Evolutionary conservation across 1,139 yeast genomes (phyloP).

Genomic region (Pichia sp.): DNA sequence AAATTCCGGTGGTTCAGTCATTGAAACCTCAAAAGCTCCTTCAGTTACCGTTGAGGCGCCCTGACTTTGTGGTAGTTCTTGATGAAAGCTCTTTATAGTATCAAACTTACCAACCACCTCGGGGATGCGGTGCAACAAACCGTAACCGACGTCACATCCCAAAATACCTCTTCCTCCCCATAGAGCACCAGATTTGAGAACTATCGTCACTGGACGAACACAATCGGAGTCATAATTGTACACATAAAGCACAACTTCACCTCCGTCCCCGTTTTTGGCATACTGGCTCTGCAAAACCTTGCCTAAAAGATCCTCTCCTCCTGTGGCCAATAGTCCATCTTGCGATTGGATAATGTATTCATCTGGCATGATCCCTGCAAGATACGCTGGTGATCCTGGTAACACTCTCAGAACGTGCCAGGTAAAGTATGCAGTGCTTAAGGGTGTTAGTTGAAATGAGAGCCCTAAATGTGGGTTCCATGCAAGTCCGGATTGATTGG

Average conservation of each 20-base stretch:
- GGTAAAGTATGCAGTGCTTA: constrained; percentile 70
- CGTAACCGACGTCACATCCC: constrained; percentile 96
- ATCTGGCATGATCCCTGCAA: constrained; percentile 76
- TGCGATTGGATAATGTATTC: constrained; percentile 84
- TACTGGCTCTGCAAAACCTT: constrained; percentile 59
- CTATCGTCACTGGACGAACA: constrained; percentile 78
- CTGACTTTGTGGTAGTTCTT: constrained; percentile 1
- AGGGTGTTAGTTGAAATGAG: constrained; percentile 69
- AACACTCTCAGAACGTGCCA: constrained; percentile 81
- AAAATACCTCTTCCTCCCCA: constrained; percentile 72
- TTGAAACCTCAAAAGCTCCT: constrained; percentile 4
- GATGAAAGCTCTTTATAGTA: constrained; percentile 3
- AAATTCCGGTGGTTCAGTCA: constrained; percentile 13
- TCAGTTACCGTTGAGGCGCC: neutral
- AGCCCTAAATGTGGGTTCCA: constrained; percentile 43
- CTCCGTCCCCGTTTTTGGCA: constrained; percentile 30
- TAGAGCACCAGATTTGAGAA: constrained; percentile 38
- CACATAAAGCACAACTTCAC: constrained; percentile 52
- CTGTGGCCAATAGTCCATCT: constrained; percentile 69
- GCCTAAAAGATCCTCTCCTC: constrained; percentile 79
- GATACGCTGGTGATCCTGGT: constrained; percentile 76
- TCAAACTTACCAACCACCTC: constrained; percentile 45
- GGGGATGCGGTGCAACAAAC: constrained; percentile 78
- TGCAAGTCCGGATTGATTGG: neutral
- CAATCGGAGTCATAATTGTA: constrained; percentile 84